Percentiles rank a stretch among this genome's conserved stretches.
Conservation (phyloP, 1,284 basidiomycete genomes). For the Sanghuangporus sanghuang region DNA sequence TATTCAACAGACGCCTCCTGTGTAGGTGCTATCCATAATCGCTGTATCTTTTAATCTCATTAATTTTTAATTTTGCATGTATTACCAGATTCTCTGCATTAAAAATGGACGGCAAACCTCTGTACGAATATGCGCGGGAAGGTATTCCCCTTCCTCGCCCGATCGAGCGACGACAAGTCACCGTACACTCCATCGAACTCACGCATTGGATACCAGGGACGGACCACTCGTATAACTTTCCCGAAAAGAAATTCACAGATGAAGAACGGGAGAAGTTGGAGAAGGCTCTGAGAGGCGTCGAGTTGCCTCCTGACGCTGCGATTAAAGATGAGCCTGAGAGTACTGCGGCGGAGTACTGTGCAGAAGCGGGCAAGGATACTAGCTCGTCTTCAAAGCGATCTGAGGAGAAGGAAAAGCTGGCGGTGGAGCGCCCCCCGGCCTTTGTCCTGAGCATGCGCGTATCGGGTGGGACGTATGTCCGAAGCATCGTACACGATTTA, state of each 20-base stretch:
- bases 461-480: conserved; percentile 95
- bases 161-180: conserved; percentile 84
- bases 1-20: conserved; percentile 87
- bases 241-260: conserved; percentile 59
- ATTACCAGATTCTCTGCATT: conserved; percentile 85
- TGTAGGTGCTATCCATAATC: conserved; percentile 49
- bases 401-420: conserved; percentile 27
- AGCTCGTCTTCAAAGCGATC: not conserved
- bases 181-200: conserved; percentile 75
- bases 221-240: conserved; percentile 67
- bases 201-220: conserved; percentile 59
- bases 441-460: conserved; percentile 90
- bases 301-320: conserved; percentile 24
- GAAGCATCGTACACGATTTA: conserved; percentile 88
- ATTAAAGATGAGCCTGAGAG: conserved; percentile 29
- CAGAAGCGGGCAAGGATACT: conserved; percentile 22
- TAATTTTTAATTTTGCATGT: not conserved
- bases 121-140: conserved; percentile 95
- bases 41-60: conserved; percentile 16
- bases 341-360: conserved; percentile 27
- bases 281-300: conserved; percentile 49
- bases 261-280: conserved; percentile 71
- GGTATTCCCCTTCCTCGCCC: conserved; percentile 88
- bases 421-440: conserved; percentile 54
- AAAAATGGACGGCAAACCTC: conserved; percentile 95